phyloP scores from a whole-genome alignment of 2,329 filamentous ascomycete species.

The Penicillium sp. region DNA sequence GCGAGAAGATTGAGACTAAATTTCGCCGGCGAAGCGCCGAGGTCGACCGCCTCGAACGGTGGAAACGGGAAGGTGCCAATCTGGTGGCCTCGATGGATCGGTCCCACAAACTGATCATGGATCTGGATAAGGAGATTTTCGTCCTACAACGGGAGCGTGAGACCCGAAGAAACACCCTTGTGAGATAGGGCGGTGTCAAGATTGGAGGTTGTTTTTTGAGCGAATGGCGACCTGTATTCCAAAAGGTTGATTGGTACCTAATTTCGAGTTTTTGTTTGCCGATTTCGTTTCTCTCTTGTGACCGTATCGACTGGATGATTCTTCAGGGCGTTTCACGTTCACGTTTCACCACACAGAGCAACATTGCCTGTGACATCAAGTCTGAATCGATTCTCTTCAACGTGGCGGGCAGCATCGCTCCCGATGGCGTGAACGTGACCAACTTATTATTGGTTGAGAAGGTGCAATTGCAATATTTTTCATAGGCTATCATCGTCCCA shows the following conservation, averaged over 20 bases:
- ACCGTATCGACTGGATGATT: conserved; percentile 12
- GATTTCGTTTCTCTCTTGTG: conserved; percentile 20
- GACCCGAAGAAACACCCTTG: conserved; percentile 34
- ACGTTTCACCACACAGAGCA: conserved; percentile 26
- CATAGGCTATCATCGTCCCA: conserved; percentile 26
- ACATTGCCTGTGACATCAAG: conserved; percentile 27
- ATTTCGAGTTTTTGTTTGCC: conserved; percentile 12
- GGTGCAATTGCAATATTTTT: conserved; percentile 10
- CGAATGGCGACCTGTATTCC: conserved; percentile 20
- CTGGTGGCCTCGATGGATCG: conserved; percentile 63
- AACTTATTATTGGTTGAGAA: conserved; percentile 21
- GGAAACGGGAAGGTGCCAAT: conserved; percentile 67
- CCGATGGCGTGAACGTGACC: conserved; percentile 16
- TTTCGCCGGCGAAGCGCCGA: conserved; percentile 72
- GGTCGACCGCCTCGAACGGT: conserved; percentile 70
- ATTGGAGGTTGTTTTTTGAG: conserved; percentile 10
- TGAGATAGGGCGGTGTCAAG: conserved; percentile 20
- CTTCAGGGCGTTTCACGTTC: conserved; percentile 26
- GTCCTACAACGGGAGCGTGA: conserved; percentile 61
- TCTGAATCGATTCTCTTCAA: conserved; percentile 29
- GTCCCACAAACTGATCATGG: conserved; percentile 69
- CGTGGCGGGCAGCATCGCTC: conserved; percentile 15
- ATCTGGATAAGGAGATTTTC: conserved; percentile 66
- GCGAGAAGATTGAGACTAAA: conserved; percentile 87
- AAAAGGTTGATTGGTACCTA: conserved; percentile 6